Evolutionary conservation across 257 asterid genomes (phyloP), one percentile per base, ranked within the genome.

Genomic region (Solanum peruvianum): DNA sequence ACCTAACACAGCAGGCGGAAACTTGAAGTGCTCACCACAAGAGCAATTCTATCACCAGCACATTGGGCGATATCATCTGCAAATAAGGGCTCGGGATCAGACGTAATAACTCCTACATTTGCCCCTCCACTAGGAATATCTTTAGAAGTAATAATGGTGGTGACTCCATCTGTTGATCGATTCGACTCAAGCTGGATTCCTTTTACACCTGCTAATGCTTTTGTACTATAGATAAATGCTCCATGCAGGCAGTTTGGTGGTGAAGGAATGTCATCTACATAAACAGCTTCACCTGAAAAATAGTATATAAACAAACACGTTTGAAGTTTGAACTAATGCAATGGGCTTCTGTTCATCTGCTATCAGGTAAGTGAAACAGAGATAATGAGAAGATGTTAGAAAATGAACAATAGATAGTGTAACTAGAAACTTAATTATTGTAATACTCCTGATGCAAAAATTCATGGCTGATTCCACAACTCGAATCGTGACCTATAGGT

Each of bases 251-350:
- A 95, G 86, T 86, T 86, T 25, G 93, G 92, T 21, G 98, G 98
- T 23, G 97, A 91, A 11, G 98, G 98, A 87, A 93, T 91, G 86
- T 95, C 98, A 89, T 95, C 96, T 67, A 93, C 95, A 90, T 67
- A 95, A 35, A 93, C 94, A 70, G 97, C 97, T 89, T 95, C 98
- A 88, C 98, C 98, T 95, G 89, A 27, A 87, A 87, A 87, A 86
- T 86, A 64, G 27, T 39, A 7, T 13, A n/a, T 41, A 41, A 41
- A 0, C 23, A 7, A 76, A 2, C 52, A 75, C 33, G 41, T 75
- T 12, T 21, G 49, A 21, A 75, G 73, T 67, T 1, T 66, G 73
- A 20, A 8, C 66, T 58, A 58, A 20, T 58, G n/a, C 11, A 58
- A 20, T 0, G 25, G 66, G 64, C n/a, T 6, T 56, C 20, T 56